phyloP scores from a whole-genome alignment of 305 asterid species.

The Fraxinus ornus region DNA sequence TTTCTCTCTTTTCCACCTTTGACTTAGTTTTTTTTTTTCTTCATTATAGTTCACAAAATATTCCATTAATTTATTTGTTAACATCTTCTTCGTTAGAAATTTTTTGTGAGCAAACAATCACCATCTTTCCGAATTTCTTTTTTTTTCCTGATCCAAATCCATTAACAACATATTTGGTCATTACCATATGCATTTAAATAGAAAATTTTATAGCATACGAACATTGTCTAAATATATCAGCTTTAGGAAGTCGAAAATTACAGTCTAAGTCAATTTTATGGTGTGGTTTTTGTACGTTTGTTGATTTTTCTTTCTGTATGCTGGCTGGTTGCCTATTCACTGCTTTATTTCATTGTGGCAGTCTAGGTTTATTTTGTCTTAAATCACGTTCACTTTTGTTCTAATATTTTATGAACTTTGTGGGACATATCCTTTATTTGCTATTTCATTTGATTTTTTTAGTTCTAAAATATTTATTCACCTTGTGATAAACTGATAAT shows the following conservation, averaged over 20 bases:
- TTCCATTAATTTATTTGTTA: neutral
- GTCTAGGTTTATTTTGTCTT: neutral
- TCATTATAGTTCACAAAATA: neutral
- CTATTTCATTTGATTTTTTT: neutral
- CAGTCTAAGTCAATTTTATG: neutral
- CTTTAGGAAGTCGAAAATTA: neutral
- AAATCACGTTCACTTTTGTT: neutral
- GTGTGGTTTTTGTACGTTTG: neutral
- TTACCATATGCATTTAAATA: neutral
- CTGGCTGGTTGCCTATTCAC: neutral
- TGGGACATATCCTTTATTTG: neutral
- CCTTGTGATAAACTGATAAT: slow-evolving; percentile 6
- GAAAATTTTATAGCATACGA: neutral
- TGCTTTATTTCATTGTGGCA: neutral
- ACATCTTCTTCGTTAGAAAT: neutral
- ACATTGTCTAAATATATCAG: neutral
- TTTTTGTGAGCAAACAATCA: neutral
- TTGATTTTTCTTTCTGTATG: neutral
- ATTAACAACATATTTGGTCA: neutral
- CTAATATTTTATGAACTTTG: neutral
- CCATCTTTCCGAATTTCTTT: neutral
- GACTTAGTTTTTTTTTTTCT: neutral
- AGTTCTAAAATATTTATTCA: neutral
- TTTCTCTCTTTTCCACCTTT: neutral
- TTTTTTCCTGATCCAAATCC: neutral